Base-by-base conservation (phyloP, 495 filamentous ascomycete genomes). In the Beverwykella pulmonaria region DNA sequence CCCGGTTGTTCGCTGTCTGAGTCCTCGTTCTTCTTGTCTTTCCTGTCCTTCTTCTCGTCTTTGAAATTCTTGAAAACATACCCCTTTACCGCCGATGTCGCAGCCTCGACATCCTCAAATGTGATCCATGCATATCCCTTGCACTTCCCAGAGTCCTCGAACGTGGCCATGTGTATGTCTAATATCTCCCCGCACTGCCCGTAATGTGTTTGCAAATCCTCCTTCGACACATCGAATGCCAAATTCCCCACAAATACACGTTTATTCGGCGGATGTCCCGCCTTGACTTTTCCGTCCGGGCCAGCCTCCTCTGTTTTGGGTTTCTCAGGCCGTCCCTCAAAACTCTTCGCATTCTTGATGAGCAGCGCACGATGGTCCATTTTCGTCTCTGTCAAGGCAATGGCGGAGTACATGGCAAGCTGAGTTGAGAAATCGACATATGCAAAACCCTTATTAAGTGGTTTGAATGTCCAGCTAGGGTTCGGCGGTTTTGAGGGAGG, bases 51-150 rank as follows among this genome's bases (percentile, higher is more conserved):
- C 44, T 71, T 72, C 17, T 71, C 73, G 26, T 73, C 73, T 34
- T 34, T 34, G 32, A 34, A 34, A 23, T 72, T 64, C 58, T 77
- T 78, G 22, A 70, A 75, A 52, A 92, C 82, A 73, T 85, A 96
- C 1, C 95, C 95, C 65, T 84, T 88, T 68, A 96, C 92, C 8
- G 92, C 94, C 72, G 84, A 86, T 69, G 86, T 81, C 0, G 90
- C 92, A 0, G 87, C 84, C 20, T 89, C 87, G 19, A 91, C 67
- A 25, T 92, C 87, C 73, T 87, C 87, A 78, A 98, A 99, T 41
- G 89, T 88, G 52, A 98, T 86, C 90, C 94, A 98, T 20, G 88
- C 93, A 80, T 90, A 99, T 0, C 94, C 94, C 80, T 97, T 97
- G 81, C 95, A 98, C 79, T 98, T 98, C 26, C 94, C 95, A 41